Conservation (phyloP, 2,329 filamentous ascomycete species). For the Sclerotinia minor region DNA sequence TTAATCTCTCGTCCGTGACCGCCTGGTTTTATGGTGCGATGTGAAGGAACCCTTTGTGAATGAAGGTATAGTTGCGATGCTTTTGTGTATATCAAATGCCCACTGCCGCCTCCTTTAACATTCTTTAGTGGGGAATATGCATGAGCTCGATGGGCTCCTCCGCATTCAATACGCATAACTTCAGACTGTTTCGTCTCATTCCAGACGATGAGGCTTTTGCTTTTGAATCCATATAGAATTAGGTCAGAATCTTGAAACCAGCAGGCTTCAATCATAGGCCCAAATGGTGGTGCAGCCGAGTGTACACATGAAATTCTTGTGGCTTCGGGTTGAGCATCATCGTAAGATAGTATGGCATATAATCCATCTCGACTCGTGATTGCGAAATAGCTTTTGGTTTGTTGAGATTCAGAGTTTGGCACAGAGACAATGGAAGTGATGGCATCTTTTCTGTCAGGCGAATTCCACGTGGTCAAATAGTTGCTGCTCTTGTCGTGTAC, state of each 20-base stretch:
- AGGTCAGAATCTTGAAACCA: constrained; percentile 61
- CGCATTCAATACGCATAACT: constrained; percentile 73
- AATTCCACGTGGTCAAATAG: constrained; percentile 30
- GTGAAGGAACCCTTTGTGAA: constrained; percentile 45
- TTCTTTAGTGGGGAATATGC: constrained; percentile 47
- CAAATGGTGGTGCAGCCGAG: constrained; percentile 67
- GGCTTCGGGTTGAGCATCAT: not conserved
- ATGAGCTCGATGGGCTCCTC: constrained; percentile 80
- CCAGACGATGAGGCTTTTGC: constrained; percentile 78
- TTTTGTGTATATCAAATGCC: constrained; percentile 73
- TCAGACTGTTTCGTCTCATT: constrained; percentile 72
- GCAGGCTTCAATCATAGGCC: constrained; percentile 73
- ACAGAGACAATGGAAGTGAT: constrained; percentile 66
- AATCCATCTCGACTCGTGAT: constrained; percentile 76
- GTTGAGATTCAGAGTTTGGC: constrained; percentile 42
- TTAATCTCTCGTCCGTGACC: constrained; percentile 88
- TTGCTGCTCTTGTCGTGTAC: constrained; percentile 44
- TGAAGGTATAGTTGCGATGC: constrained; percentile 54
- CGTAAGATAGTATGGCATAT: constrained; percentile 59
- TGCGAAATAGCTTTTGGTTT: constrained; percentile 55
- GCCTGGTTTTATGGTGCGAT: constrained; percentile 60
- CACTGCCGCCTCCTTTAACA: constrained; percentile 40
- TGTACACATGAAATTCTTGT: constrained; percentile 54
- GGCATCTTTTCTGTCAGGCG: constrained; percentile 51
- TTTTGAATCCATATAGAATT: constrained; percentile 77